Evolutionary conservation across 208 protist genomes (phyloP).

Genomic region (Sergeia podlipaevii): DNA sequence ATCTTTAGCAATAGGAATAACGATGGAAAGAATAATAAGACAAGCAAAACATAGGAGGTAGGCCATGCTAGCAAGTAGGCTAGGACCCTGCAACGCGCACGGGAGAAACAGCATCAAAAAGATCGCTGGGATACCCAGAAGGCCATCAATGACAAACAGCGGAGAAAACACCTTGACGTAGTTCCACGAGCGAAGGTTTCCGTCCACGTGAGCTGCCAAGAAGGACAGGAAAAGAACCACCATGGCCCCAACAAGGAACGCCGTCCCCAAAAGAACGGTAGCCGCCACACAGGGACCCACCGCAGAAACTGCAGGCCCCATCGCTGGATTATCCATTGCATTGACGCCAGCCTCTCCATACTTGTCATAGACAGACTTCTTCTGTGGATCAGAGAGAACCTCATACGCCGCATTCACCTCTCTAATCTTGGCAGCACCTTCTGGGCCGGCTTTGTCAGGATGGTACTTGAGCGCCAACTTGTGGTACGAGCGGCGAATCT

Average conservation of each 20-base stretch:
- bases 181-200: constrained; percentile 44
- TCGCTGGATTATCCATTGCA: constrained; percentile 40
- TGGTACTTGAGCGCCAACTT: constrained; percentile 78
- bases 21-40: constrained; percentile 39
- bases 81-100: background rate
- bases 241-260: constrained; percentile 27
- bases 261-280: constrained; percentile 7
- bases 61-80: constrained; percentile 7
- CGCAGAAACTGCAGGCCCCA: constrained; percentile 14
- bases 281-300: constrained; percentile 14
- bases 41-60: constrained; percentile 25
- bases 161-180: constrained; percentile 74
- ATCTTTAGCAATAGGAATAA: constrained; percentile 68
- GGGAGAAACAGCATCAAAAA: constrained; percentile 17
- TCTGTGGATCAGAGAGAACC: constrained; percentile 88
- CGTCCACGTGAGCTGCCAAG: constrained; percentile 39
- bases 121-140: constrained; percentile 24
- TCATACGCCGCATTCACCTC: constrained; percentile 94
- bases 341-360: constrained; percentile 49
- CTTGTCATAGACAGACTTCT: constrained; percentile 52
- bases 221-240: constrained; percentile 63
- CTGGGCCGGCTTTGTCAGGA: constrained; percentile 79
- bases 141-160: constrained; percentile 47
- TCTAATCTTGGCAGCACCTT: constrained; percentile 68
- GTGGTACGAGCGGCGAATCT: constrained; percentile 85